Base-by-base conservation (phyloP, 1,284 basidiomycete species). In the Pterulicium gracile region DNA sequence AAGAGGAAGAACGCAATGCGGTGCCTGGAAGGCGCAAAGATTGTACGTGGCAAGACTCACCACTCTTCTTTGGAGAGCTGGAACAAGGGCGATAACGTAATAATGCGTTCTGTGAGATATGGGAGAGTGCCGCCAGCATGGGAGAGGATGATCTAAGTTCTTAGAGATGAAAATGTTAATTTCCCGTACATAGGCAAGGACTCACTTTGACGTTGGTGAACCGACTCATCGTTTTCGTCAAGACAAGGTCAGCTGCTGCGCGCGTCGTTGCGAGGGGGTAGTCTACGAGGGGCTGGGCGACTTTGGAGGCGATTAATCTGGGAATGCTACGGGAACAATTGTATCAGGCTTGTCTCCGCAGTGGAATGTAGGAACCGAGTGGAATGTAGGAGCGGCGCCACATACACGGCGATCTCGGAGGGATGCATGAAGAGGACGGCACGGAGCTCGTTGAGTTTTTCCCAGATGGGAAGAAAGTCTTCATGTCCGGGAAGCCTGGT, bases 371-470 rank as follows among this genome's bases (percentile, higher is more conserved):
- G 18, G 22, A n/a, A n/a, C 17, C 12, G 19, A 41, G 10, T 41
- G 17, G 10, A 18, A 41, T 18, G 10, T 7, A 18, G 19, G 12
- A 10, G 17, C 10, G 39, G 39, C 14, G 7, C 10, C 12, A 5
- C 24, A 13, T 34, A 45, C 43, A 45, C 34, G 19, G 20, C 15
- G 13, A 45, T 34, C 15, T 21, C 24, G 4, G 43, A 24, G 4
- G 43, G 43, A 19, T 45, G 43, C 15, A 45, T 24, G 20, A 45
- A 45, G 12, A 45, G n/a, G 12, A 45, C 24, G 24, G 43, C 43
- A 13, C 34, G 20, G 13, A 27, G 34, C 34, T 45, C 43, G 34
- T 45, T 24, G 5, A 45, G 43, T 19, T 45, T 45, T 13, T 45
- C 43, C 43, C 43, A 45, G 27, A 45, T 36, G 4, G 43, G 24